A percentile compares a stretch with the other conserved stretches of the same genome.
Conservation (phyloP, 2,329 filamentous ascomycete genomes). For the Calycina herbarum region DNA sequence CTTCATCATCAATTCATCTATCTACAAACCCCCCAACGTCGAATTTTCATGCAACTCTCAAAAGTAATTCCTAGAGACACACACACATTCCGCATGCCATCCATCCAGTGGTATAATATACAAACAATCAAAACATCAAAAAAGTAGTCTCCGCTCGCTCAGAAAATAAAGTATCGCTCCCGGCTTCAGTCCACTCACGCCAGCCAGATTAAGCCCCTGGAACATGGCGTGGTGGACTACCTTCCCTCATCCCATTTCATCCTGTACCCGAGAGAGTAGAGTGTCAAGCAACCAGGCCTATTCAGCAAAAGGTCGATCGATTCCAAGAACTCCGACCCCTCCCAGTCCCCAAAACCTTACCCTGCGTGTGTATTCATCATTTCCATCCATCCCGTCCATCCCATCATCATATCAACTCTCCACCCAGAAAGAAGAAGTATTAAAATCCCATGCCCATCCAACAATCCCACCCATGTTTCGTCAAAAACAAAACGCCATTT, state of each 20-base stretch:
- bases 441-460: neutral
- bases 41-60: no score
- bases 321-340: neutral
- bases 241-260: neutral
- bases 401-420: neutral
- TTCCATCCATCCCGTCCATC: neutral
- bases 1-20: no score
- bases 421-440: neutral
- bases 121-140: neutral
- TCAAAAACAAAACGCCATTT: neutral
- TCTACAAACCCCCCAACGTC: no score
- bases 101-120: conserved; percentile 2
- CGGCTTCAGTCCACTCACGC: neutral
- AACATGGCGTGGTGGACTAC: neutral
- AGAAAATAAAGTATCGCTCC: neutral
- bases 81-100: neutral
- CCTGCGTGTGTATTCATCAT: neutral
- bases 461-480: neutral
- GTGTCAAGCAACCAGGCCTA: neutral
- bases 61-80: neutral
- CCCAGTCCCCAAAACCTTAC: no score
- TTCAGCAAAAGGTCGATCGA: neutral
- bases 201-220: no score
- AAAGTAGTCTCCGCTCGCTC: neutral
- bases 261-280: neutral